Percentiles rank a stretch among this genome's conserved stretches.
These are phyloP conservation scores for Exophiala spinifera DNA, from an alignment of 2,329 filamentous ascomycete genomes.

Conservation along the genomic window DNA sequence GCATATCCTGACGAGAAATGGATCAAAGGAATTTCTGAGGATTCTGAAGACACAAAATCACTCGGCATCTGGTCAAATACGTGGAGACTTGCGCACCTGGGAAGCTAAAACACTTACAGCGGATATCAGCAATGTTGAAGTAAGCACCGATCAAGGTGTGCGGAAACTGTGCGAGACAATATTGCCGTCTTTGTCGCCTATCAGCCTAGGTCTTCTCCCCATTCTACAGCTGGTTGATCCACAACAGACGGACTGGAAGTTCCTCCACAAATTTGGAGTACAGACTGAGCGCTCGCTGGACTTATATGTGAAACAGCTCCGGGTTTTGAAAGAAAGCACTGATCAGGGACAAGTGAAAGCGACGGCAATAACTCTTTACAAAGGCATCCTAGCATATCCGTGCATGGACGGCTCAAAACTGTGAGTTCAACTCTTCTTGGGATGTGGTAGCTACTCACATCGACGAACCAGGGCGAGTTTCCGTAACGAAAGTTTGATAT, in stretches of 20 bases:
- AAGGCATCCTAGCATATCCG: slow-evolving; percentile 5
- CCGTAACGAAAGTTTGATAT: slow-evolving; percentile 6
- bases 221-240: slow-evolving; percentile 8
- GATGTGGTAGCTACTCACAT: slow-evolving; percentile 8
- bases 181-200: slow-evolving; percentile 7
- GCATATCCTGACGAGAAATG: slow-evolving; percentile 11
- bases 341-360: background rate
- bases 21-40: slow-evolving; percentile 11
- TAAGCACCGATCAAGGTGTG: slow-evolving; percentile 10
- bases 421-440: slow-evolving; percentile 5
- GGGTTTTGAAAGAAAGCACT: slow-evolving; percentile 8
- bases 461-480: slow-evolving; percentile 8
- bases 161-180: slow-evolving; percentile 12
- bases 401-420: slow-evolving; percentile 3
- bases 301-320: slow-evolving; percentile 11
- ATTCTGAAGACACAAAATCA: slow-evolving; percentile 9
- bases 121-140: slow-evolving; percentile 10
- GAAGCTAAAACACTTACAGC: slow-evolving; percentile 1
- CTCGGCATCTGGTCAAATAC: slow-evolving; percentile 4
- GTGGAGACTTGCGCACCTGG: background rate
- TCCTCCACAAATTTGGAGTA: slow-evolving; percentile 12
- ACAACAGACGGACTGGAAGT: slow-evolving; percentile 6
- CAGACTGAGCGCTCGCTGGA: slow-evolving; percentile 10
- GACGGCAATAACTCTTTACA: slow-evolving; percentile 7
- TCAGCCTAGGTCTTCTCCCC: slow-evolving; percentile 10